Evolutionary conservation across 208 protist genomes (phyloP), one percentile per base, ranked within the genome.

Genomic region (Willaertia magna): DNA sequence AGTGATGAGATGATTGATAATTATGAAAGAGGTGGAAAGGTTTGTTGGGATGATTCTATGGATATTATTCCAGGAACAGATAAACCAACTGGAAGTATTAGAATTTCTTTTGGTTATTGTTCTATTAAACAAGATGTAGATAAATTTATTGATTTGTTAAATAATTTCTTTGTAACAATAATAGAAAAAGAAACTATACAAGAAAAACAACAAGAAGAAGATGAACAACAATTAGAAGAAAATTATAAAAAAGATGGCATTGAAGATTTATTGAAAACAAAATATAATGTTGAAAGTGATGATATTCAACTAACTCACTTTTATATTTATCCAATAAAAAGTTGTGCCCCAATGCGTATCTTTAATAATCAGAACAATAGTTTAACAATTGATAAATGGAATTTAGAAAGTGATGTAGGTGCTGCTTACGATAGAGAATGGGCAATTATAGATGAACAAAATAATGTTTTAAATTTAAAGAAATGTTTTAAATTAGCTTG

Each of bases 241-340:
- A n/a, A 34, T 67, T 16, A 67, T 18, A 59, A 12, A 22, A 1
- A 1, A 20, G 4, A 26, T 6, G 34, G 34, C 9, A 2, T 34
- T 9, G 9, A 4, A 67, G 34, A n/a, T 4, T 2, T 67, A 34
- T 12, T 59, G 2, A 59, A 59, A 16, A 12, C 51, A 12, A 67
- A 67, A 7, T 67, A 67, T n/a, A 67, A 67, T 34, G 12, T 67
- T 7, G 34, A 34, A n/a, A 7, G 7, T 34, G 55, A 67, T n/a
- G 34, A n/a, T 34, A 67, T 51, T 39, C 34, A 47, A 40, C 7
- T 81, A 22, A 43, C 43, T 4, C 18, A 83, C 7, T 44, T 83
- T 3, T 44, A 44, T 55, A 55, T 83, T 55, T 83, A 83, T 55
- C 78, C 78, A 26, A 43, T 83, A 34, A 83, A 83, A 52, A 26